These are phyloP conservation scores for Crinitomyces ghanaensis DNA, from an alignment of 805 yeast species.

Conservation along the genomic window DNA sequence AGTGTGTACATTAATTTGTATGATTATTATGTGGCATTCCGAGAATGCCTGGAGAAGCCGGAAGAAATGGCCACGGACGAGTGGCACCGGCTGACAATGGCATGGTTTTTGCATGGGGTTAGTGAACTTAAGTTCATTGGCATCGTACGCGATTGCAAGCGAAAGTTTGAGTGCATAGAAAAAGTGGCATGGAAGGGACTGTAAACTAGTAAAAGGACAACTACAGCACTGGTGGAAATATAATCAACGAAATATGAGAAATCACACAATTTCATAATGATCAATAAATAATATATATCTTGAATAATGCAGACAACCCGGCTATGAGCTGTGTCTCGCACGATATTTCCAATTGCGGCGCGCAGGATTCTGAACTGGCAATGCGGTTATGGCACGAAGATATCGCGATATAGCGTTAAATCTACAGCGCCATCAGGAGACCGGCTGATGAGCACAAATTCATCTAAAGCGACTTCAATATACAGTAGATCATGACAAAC, in stretches of 20 bases:
- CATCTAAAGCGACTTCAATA: too few species aligned
- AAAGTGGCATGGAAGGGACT: constrained; percentile 63
- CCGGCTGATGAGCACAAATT: too few species aligned
- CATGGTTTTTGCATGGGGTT: constrained; percentile 67
- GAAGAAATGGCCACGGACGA: constrained; percentile 24
- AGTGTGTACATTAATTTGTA: constrained; percentile 53
- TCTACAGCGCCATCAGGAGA: too few species aligned
- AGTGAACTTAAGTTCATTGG: constrained; percentile 64
- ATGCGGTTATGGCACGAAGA: too few species aligned
- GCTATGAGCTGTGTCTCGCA: too few species aligned
- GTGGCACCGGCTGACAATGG: constrained; percentile 54
- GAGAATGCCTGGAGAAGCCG: constrained; percentile 19
- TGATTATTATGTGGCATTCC: constrained; percentile 57
- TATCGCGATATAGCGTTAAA: too few species aligned
- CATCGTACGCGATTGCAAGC: constrained; percentile 44
- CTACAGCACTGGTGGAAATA: constrained; percentile 1
- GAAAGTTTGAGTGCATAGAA: constrained; percentile 56
- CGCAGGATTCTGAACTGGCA: too few species aligned
- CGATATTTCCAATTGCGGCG: too few species aligned
- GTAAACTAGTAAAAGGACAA: too few species aligned
- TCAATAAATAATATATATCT: not conserved
- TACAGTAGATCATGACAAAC: too few species aligned
- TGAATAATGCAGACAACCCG: too few species aligned
- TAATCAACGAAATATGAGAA: not conserved
- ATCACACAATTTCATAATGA: constrained; percentile 1